phyloP scores from a whole-genome alignment of 2,329 filamentous ascomycete species.

The Botryotinia calthae region DNA sequence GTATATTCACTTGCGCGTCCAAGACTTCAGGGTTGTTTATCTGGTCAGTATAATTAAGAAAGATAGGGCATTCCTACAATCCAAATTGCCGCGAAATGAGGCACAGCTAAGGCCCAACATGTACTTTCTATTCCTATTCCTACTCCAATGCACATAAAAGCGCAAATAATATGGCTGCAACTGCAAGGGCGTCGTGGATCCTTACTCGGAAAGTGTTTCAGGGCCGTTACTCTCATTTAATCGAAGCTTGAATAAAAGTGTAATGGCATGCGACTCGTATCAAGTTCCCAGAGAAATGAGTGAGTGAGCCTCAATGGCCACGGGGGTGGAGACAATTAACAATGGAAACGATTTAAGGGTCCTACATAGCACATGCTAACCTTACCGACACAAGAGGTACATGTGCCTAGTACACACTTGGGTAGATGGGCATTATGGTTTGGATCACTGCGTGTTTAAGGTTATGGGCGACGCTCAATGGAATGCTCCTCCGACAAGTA shows the following conservation, averaged over 20 bases:
- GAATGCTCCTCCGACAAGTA: neutral
- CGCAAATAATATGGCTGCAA: neutral
- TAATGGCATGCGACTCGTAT: conserved; percentile 10
- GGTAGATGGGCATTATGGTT: neutral
- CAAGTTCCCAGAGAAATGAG: conserved; percentile 4
- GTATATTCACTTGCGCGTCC: conserved; percentile 1
- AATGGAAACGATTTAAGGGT: neutral
- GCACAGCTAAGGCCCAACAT: neutral
- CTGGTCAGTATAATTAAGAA: conserved; percentile 9
- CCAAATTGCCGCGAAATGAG: conserved; percentile 15
- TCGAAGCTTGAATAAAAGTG: conserved; percentile 5
- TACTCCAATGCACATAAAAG: neutral
- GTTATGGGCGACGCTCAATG: neutral
- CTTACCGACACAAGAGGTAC: neutral
- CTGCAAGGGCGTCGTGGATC: conserved; percentile 18
- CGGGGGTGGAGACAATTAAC: neutral
- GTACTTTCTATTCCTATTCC: neutral
- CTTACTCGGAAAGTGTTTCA: conserved; percentile 18
- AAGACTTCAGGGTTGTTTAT: neutral
- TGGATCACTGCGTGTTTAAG: neutral
- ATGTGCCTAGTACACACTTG: neutral
- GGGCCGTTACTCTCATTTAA: conserved; percentile 7
- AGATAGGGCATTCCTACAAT: conserved; percentile 12
- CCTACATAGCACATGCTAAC: neutral
- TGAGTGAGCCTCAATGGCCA: conserved; percentile 8